A percentile compares a stretch with the other conserved stretches of the same genome.
These are phyloP conservation scores for Mycena haematopus DNA, from an alignment of 768 basidiomycete genomes.

Conservation along the genomic window DNA sequence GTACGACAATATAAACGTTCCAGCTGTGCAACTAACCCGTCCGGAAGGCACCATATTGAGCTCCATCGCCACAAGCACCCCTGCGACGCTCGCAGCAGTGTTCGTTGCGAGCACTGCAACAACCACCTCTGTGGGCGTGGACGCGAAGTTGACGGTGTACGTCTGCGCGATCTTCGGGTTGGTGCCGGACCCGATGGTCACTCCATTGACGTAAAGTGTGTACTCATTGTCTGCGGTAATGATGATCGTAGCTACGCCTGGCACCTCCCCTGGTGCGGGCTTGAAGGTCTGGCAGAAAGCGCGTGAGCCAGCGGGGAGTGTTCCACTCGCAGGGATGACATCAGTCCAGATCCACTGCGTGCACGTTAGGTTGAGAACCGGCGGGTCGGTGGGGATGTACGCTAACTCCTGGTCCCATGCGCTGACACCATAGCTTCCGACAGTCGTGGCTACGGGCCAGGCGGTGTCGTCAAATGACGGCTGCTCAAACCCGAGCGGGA, in stretches of 20 bases:
- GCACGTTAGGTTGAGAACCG: neutral
- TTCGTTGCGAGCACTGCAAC: conserved; percentile 14
- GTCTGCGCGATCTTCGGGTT: neutral
- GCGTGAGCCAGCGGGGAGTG: conserved; percentile 8
- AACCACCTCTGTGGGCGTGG: conserved; percentile 1
- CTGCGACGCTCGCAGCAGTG: conserved; percentile 5
- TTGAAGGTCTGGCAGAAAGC: neutral
- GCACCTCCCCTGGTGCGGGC: neutral
- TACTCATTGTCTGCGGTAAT: conserved; percentile 14
- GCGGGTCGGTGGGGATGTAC: conserved; percentile 5
- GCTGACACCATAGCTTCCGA: neutral
- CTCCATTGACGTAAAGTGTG: conserved; percentile 17
- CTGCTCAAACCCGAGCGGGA: conserved; percentile 6
- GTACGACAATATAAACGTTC: neutral
- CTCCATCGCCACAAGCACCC: conserved; percentile 8
- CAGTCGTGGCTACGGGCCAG: conserved; percentile 5
- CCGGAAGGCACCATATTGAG: conserved; percentile 17
- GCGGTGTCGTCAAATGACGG: conserved; percentile 9
- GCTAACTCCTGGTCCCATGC: neutral
- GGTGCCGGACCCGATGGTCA: neutral
- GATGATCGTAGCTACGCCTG: conserved; percentile 5
- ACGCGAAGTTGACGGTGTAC: conserved; percentile 9
- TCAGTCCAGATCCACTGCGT: conserved; percentile 13
- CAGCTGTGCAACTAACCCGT: conserved; percentile 4
- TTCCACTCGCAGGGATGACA: conserved; percentile 10